These are phyloP conservation scores for Candida orba DNA, from an alignment of 805 yeast genomes.

Conservation along the genomic window DNA sequence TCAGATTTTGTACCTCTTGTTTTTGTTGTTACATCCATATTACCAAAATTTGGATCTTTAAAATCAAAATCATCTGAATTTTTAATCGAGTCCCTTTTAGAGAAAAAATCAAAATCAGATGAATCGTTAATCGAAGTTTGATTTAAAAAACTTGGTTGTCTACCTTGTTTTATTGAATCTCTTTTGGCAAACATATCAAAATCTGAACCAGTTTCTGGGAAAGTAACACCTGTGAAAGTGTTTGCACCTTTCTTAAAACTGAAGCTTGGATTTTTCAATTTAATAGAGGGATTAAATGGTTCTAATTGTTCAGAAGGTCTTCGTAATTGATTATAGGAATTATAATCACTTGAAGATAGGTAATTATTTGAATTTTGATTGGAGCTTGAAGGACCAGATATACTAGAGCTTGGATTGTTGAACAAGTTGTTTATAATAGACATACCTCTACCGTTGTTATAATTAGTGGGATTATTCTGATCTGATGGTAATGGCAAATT, in stretches of 20 bases:
- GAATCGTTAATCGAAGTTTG: constrained; percentile 16
- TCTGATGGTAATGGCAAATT: constrained; percentile 12
- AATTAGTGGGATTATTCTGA: constrained; percentile 6
- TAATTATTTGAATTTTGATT: constrained; percentile 2
- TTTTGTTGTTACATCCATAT: background rate
- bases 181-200: constrained; percentile 22
- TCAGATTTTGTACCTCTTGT: constrained; percentile 18
- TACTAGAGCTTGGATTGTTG: background rate
- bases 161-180: constrained; percentile 19
- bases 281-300: constrained; percentile 35
- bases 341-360: constrained; percentile 13
- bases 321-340: constrained; percentile 26
- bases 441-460: constrained; percentile 18
- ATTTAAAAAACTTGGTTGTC: constrained; percentile 24
- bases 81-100: constrained; percentile 24
- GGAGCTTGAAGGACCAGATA: background rate
- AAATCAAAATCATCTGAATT: constrained; percentile 11
- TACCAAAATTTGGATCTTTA: constrained; percentile 7
- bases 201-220: constrained; percentile 13
- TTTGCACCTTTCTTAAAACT: constrained; percentile 13
- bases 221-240: constrained; percentile 9
- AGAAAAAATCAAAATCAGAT: constrained; percentile 22
- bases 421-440: constrained; percentile 22
- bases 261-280: constrained; percentile 23
- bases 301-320: constrained; percentile 46